Percentiles rank a stretch among this genome's conserved stretches.
Conservation (phyloP, 2,329 filamentous ascomycete species). For the Chaetomiaceae sp. region DNA sequence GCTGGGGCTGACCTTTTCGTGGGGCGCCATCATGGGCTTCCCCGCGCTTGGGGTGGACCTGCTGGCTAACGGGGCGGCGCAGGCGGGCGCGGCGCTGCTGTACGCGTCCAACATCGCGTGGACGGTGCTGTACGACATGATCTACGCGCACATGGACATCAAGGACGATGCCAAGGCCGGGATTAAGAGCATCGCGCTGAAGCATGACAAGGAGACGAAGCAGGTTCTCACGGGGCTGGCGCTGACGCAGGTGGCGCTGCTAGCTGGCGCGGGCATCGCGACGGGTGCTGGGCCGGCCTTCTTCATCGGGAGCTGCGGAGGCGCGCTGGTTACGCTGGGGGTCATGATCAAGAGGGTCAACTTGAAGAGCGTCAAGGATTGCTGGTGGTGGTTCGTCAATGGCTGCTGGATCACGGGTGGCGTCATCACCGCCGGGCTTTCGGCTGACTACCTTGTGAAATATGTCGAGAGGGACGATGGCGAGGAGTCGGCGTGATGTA, state of each 20-base stretch:
- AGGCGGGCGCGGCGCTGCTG: constrained; percentile 62
- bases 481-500: constrained; percentile 9
- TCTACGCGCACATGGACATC: constrained; percentile 90
- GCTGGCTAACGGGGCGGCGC: constrained; percentile 56
- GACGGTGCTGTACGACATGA: constrained; percentile 89
- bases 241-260: constrained; percentile 60
- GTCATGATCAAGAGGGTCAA: constrained; percentile 65
- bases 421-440: constrained; percentile 54
- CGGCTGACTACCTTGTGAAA: constrained; percentile 53
- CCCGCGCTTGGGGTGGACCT: constrained; percentile 75
- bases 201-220: constrained; percentile 74
- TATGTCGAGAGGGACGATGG: constrained; percentile 34
- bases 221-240: constrained; percentile 67
- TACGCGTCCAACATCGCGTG: constrained; percentile 78
- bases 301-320: constrained; percentile 62
- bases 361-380: constrained; percentile 60
- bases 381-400: constrained; percentile 75
- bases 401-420: constrained; percentile 66
- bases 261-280: constrained; percentile 64
- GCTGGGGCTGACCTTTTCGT: constrained; percentile 79
- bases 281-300: constrained; percentile 65
- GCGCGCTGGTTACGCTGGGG: constrained; percentile 55
- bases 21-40: constrained; percentile 85
- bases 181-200: constrained; percentile 82
- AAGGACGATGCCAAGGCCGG: constrained; percentile 80